A percentile compares a stretch with the other conserved stretches of the same genome.
Evolutionary conservation across 768 basidiomycete genomes (phyloP).

Genomic region (Tricholoma sp.): DNA sequence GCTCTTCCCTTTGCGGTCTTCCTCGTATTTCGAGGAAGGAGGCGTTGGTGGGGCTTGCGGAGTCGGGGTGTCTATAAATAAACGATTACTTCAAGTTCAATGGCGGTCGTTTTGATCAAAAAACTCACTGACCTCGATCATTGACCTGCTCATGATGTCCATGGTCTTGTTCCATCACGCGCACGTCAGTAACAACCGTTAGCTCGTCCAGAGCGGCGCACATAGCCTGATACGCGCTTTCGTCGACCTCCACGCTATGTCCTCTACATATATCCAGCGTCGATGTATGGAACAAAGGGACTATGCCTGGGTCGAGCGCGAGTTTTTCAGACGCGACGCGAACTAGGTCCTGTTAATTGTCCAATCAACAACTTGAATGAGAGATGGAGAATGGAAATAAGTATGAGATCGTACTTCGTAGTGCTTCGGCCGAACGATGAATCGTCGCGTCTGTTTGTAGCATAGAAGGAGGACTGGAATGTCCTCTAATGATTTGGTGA

Average conservation of each 20-base stretch:
- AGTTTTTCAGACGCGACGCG: conserved; percentile 14
- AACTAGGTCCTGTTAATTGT: conserved; percentile 19
- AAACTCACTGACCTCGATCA: neutral
- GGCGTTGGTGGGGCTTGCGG: neutral
- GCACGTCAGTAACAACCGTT: conserved; percentile 9
- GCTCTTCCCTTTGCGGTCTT: neutral
- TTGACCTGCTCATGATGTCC: neutral
- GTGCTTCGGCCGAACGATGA: conserved; percentile 20
- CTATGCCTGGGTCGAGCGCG: conserved; percentile 4
- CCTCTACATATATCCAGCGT: conserved; percentile 26
- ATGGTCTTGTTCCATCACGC: neutral
- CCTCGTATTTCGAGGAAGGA: neutral
- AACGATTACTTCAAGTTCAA: neutral
- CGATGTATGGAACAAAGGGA: conserved; percentile 18
- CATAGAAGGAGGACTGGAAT: conserved; percentile 23
- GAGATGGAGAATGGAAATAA: too few relatives aligned
- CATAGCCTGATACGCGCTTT: conserved; percentile 25
- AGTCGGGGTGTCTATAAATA: neutral
- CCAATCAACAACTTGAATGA: neutral
- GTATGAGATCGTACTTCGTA: conserved; percentile 16
- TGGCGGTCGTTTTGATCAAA: neutral
- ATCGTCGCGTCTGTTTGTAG: conserved; percentile 17
- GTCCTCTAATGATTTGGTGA: conserved; percentile 13
- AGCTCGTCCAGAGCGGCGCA: conserved; percentile 24
- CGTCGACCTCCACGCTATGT: conserved; percentile 23